Base-by-base conservation (phyloP, 2,329 filamentous ascomycete genomes). In the Chaetomium olivaceum region DNA sequence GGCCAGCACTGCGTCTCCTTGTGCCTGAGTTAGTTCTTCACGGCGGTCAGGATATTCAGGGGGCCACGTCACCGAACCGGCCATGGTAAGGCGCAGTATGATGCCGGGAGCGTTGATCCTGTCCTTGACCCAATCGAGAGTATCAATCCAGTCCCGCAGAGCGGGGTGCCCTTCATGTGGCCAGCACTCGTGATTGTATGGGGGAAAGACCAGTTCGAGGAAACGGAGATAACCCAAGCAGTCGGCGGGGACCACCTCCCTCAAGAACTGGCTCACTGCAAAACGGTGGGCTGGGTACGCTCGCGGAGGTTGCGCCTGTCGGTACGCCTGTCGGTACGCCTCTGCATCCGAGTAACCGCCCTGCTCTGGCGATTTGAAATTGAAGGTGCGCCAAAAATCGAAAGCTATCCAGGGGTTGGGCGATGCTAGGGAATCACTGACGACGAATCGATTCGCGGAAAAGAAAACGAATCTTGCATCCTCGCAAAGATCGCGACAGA, bases 381-480 rank as follows among this genome's bases (percentile, higher is more conserved):
- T 19, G 29, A 36, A 9, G 14, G 33, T 4, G 16, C 4, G 4
- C 5, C 12, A 56, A 56, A 33, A 2, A 7, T 36, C 14, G 54
- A 36, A 56, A 56, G 54, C 54, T 8, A 23, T 12, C 3, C 54
- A 56, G 31, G 54, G 54, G 54, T 56, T 36, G 29, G 2, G 4
- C 27, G 52, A 56, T 56, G 19, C 52, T 14, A 27, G 21, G 43
- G 39, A 29, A 21, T 57, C 43, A 2, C 56, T 52, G 31, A 68
- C 56, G 14, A 68, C 58, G 19, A 70, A 69, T 1, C 64, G 65
- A 33, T 69, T 70, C 66, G 0, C 27, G 21, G 56, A 63, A 27
- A 63, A 68, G 36, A 69, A 69, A 12, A 67, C 29, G 6, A 58
- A 39, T 36, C 46, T 57, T 0, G 67, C 61, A 12, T 70, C 68